Evolutionary conservation across 441 rosid genomes (phyloP).

Genomic region (Manihot esculenta): DNA sequence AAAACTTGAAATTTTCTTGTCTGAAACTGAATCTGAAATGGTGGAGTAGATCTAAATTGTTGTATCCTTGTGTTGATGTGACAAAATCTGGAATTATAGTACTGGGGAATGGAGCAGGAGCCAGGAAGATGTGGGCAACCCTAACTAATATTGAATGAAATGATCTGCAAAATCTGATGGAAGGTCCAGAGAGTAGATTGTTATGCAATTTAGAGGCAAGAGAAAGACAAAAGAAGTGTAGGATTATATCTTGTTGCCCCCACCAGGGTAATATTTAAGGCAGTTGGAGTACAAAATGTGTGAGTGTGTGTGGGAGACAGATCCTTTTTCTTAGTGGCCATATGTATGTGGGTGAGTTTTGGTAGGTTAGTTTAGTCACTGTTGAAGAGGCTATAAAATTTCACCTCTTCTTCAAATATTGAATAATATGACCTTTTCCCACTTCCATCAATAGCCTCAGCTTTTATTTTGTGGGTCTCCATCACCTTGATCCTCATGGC

Average conservation of each 20-base stretch:
- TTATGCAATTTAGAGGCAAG: not conserved
- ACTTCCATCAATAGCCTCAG: too few species aligned
- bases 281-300: not conserved
- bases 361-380: too few species aligned
- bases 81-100: not conserved
- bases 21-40: not conserved
- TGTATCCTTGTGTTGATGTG: not conserved
- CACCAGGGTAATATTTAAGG: not conserved
- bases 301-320: not conserved
- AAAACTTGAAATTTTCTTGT: not conserved
- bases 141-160: not conserved
- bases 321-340: not conserved
- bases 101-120: not conserved
- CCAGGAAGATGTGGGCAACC: not conserved
- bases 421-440: too few species aligned
- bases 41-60: not conserved
- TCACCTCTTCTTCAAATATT: not conserved
- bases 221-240: not conserved
- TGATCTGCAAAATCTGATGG: constrained; percentile 3
- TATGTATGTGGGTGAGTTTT: too few species aligned
- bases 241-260: not conserved
- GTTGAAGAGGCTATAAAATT: not conserved
- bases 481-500: not conserved
- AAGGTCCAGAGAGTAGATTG: not conserved
- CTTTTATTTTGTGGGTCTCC: constrained; percentile 5